Conservation (phyloP, 2,329 filamentous ascomycete genomes). For the Paecilomyces formosus region DNA sequence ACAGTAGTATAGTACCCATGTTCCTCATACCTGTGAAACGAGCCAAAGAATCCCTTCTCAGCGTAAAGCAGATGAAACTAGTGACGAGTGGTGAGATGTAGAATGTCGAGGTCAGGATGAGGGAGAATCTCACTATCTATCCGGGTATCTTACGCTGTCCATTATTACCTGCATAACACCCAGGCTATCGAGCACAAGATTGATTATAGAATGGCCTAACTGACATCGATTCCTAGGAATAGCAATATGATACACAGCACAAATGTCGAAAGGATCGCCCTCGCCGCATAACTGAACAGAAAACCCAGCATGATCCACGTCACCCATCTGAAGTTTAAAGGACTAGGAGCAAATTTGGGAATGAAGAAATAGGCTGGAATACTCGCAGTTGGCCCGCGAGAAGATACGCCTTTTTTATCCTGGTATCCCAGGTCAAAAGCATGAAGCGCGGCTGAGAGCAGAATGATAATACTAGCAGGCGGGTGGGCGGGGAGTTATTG, state of each 20-base stretch:
- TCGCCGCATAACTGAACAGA: not conserved
- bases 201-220: not conserved
- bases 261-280: not conserved
- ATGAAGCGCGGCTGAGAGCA: not conserved
- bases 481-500: no score
- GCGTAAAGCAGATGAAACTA: no score
- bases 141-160: no score
- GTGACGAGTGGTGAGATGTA: no score
- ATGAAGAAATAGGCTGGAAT: not conserved
- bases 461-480: not conserved
- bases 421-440: not conserved
- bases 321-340: not conserved
- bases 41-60: no score
- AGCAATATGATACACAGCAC: not conserved
- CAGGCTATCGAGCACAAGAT: not conserved
- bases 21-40: no score
- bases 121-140: no score
- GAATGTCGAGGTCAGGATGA: no score
- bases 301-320: not conserved
- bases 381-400: not conserved
- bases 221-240: not conserved
- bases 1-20: no score
- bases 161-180: no score
- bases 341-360: not conserved
- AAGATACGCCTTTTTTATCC: not conserved